Conservation (phyloP, 2,329 filamentous ascomycete genomes). For the Fusarium sp. region DNA sequence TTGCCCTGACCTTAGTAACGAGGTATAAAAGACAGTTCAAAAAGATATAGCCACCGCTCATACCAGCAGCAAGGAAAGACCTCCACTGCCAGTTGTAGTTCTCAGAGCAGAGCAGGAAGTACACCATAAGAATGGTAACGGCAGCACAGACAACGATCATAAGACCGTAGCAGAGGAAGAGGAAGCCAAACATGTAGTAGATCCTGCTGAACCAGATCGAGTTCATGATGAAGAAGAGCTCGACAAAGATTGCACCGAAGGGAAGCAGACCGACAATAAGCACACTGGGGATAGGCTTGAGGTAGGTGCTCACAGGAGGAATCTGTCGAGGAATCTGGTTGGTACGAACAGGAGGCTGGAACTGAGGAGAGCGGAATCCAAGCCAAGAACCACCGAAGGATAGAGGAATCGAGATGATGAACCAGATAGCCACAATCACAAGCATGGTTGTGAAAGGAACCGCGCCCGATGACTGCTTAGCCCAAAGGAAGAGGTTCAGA, state of each 20-base stretch:
- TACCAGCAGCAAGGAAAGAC: slow-evolving; percentile 90
- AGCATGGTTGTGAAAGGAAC: slow-evolving; percentile 98
- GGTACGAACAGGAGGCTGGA: slow-evolving; percentile 87
- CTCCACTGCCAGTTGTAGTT: slow-evolving; percentile 99
- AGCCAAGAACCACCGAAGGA: slow-evolving; percentile 93
- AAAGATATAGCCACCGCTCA: slow-evolving; percentile 92
- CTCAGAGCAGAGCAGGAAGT: slow-evolving; percentile 95
- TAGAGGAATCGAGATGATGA: slow-evolving; percentile 92
- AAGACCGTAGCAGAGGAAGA: slow-evolving; percentile 96
- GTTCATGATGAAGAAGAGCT: slow-evolving; percentile 99
- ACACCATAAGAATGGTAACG: slow-evolving; percentile 93
- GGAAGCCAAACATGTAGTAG: slow-evolving; percentile 99
- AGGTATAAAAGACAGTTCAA: slow-evolving; percentile 92
- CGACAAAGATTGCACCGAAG: slow-evolving; percentile 97
- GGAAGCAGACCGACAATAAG: slow-evolving; percentile 92
- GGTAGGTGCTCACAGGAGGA: slow-evolving; percentile 84
- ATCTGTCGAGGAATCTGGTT: slow-evolving; percentile 99
- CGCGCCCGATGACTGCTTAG: slow-evolving; percentile 89
- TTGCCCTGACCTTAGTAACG: slow-evolving; percentile 87
- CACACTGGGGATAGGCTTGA: slow-evolving; percentile 89
- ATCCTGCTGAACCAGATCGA: slow-evolving; percentile 99
- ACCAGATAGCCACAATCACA: slow-evolving; percentile 94
- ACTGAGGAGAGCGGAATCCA: slow-evolving; percentile 80
- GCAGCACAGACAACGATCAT: slow-evolving; percentile 97
- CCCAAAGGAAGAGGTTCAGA: slow-evolving; percentile 96